Evolutionary conservation across 768 basidiomycete species (phyloP), one percentile per base, ranked within the genome.

Genomic region (Rossbeevera mucosa): DNA sequence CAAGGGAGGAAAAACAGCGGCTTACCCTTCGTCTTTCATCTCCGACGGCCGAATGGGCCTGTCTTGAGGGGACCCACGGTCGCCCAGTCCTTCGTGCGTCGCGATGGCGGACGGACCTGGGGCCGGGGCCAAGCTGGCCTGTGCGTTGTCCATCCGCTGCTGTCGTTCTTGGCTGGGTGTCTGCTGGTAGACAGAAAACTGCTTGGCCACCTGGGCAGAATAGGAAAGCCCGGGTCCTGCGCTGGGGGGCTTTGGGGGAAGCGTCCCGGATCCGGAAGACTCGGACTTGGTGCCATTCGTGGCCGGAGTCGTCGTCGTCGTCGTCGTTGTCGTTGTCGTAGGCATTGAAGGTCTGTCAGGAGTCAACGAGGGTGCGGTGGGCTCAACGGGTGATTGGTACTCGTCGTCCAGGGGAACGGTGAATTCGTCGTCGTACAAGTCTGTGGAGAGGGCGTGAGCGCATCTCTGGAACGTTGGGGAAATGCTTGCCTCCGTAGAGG

Each of bases 21-120:
- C 88, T 85, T 78, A 90, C 88, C 88, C 88, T 76, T 83, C 82
- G 65, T 90, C 88, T 54, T 85, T 83, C 84, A 85, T 86, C 66
- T 89, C 86, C 18, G 80, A 80, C 8, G 82, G 82, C 57, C 83
- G 79, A 61, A 84, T 76, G 16, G 80, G 76, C 64, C 78, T 77
- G 13, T 80, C 73, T 44, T 71, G 74, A 49, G 76, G 72, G 33
- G 33, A 36, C 28, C 50, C 59, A 31, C 60, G 64, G 47, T 68
- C 64, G 18, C 67, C 55, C 13, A 67, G 47, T n/a, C 65, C 62
- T 38, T 71, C 68, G 47, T 71, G 74, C 11, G 74, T 72, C 22
- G 69, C 63, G 11, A 73, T 73, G 1, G 64, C 66, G 40, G 62
- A 68, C 2, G 62, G 63, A 12, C 51, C 66, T 46, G 33, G 11